Evolutionary conservation across 208 protist species (phyloP), one percentile per base, ranked within the genome.

Genomic region (Acanthamoeba triangularis): DNA sequence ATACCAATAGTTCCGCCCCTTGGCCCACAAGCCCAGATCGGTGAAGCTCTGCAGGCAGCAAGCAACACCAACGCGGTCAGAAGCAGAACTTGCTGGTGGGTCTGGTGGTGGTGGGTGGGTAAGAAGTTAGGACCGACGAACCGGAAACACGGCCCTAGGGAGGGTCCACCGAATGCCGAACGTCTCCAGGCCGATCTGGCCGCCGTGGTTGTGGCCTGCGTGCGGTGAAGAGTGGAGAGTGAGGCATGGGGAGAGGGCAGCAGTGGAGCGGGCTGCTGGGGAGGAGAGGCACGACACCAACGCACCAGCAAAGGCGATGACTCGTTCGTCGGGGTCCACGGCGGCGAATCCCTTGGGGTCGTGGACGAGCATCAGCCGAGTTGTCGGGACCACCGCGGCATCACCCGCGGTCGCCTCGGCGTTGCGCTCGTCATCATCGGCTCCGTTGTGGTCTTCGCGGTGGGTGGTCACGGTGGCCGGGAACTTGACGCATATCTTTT

Each of bases 271-370:
- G n/a, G 14, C 14, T 69, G 63, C 28, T 7, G 8, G 25, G 8
- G 25, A 5, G 16, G n/a, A 10, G 10, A 69, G 14, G 63, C 59
- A 28, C 14, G 59, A 54, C 49, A 54, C 49, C 49, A 54, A 54
- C 7, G 49, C 18, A 91, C 84, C 84, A 28, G 84, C 84, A 69
- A 91, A 91, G 56, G 59, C 84, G 56, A 91, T 63, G 84, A 91
- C 56, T 63, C 56, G 59, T 23, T 91, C 84, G 25, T 91, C 84
- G 28, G 84, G 84, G 33, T 63, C 33, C 30, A 91, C 33, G 52
- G 7, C 20, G 25, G 30, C 84, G 20, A 91, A 47, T 14, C 84
- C 84, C 11, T 14, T 49, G 56, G 84, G 84, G 25, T 91, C 84
- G 33, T 91, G 84, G 11, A 91, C 59, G 84, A 91, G 84, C 47